A percentile compares a stretch with the other conserved stretches of the same genome.
These are phyloP conservation scores for Penicillium sp. DNA, from an alignment of 2,329 filamentous ascomycete species.

Conservation along the genomic window DNA sequence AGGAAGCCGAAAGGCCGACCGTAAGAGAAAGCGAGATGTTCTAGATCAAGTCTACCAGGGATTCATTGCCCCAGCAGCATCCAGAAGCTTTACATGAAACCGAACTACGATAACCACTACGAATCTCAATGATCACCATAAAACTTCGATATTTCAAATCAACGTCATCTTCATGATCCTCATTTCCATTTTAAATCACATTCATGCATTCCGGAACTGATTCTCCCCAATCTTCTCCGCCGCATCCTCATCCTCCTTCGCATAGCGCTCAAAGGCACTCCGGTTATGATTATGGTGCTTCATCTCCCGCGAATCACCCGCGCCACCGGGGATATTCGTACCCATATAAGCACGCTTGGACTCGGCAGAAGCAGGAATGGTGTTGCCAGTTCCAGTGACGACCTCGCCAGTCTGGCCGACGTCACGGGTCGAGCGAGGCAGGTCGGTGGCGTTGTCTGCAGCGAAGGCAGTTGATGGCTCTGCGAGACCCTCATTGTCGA, in stretches of 20 bases:
- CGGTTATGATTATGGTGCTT: conserved; percentile 39
- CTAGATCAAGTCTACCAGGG: conserved; percentile 75
- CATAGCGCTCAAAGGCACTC: conserved; percentile 37
- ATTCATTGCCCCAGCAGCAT: conserved; percentile 51
- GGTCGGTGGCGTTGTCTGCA: conserved; percentile 47
- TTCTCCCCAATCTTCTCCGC: conserved; percentile 29
- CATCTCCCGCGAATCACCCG: conserved; percentile 35
- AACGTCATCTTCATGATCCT: neutral
- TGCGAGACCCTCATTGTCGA: conserved; percentile 36
- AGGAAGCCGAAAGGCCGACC: conserved; percentile 48
- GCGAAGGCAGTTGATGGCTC: conserved; percentile 38
- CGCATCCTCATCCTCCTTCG: conserved; percentile 33
- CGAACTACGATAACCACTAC: neutral
- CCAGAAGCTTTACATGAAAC: conserved; percentile 2
- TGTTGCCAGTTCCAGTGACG: conserved; percentile 40
- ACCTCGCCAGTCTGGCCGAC: conserved; percentile 35
- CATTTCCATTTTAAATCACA: neutral
- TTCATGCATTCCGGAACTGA: conserved; percentile 22
- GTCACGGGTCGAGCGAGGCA: conserved; percentile 40
- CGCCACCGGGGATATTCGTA: conserved; percentile 33
- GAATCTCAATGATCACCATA: neutral
- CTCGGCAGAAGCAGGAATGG: conserved; percentile 35
- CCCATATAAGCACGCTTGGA: conserved; percentile 31
- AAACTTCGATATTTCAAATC: neutral
- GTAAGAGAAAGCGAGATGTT: conserved; percentile 67